phyloP scores from a whole-genome alignment of 2,329 filamentous ascomycete genomes.

The Paramyrothecium roridum region DNA sequence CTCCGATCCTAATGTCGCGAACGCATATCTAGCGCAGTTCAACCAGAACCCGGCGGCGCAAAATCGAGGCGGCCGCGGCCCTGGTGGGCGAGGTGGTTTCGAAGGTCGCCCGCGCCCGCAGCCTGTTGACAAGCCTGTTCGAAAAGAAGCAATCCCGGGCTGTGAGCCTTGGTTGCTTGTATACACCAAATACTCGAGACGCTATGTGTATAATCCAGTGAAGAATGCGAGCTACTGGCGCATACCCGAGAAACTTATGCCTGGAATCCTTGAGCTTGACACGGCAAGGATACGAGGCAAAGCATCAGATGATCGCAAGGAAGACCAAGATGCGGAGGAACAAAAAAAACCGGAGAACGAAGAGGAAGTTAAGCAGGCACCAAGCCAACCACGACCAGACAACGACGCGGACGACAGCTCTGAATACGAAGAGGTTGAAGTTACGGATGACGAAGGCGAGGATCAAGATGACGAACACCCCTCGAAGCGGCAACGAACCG shows the following conservation, averaged over 20 bases:
- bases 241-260: slow-evolving; percentile 83
- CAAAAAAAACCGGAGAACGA: slow-evolving; percentile 22
- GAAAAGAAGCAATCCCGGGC: slow-evolving; percentile 74
- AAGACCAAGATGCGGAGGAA: slow-evolving; percentile 3
- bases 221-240: slow-evolving; percentile 94
- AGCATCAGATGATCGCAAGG: slow-evolving; percentile 24
- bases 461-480: slow-evolving; percentile 31
- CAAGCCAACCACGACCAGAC: background rate
- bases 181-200: slow-evolving; percentile 83
- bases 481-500: slow-evolving; percentile 66
- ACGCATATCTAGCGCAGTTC: slow-evolving; percentile 58
- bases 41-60: slow-evolving; percentile 36
- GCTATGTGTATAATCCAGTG: slow-evolving; percentile 84
- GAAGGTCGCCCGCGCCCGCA: slow-evolving; percentile 63
- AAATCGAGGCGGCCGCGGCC: slow-evolving; percentile 24
- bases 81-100: slow-evolving; percentile 43
- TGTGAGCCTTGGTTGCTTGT: slow-evolving; percentile 87
- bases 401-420: slow-evolving; percentile 51
- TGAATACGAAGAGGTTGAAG: slow-evolving; percentile 71
- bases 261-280: slow-evolving; percentile 71
- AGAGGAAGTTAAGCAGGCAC: slow-evolving; percentile 5
- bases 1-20: slow-evolving; percentile 54
- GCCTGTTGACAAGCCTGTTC: slow-evolving; percentile 75
- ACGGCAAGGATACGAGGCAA: slow-evolving; percentile 65
- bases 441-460: slow-evolving; percentile 56